These are phyloP conservation scores for Kingdonia uniflora DNA, from an alignment of 164 flowering plant genomes.

Conservation along the genomic window DNA sequence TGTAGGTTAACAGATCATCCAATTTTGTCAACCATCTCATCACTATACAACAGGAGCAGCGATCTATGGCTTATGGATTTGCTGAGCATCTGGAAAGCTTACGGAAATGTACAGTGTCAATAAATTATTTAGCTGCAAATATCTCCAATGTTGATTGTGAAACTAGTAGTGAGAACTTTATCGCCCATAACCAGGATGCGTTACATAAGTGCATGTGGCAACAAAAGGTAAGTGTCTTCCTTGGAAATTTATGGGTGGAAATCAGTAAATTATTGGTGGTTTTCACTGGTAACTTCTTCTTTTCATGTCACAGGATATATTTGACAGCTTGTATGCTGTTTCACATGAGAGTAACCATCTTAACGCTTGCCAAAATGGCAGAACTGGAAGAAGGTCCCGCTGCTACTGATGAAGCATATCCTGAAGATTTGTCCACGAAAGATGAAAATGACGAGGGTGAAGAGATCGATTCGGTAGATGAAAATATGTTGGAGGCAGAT, in stretches of 20 bases:
- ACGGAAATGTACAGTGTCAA: conserved; percentile 20
- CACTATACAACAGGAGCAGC: conserved; percentile 61
- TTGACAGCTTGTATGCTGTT: conserved; percentile 48
- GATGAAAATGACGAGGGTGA: too few species aligned
- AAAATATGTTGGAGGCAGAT: conserved; percentile 23
- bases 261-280: neutral
- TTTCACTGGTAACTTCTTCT: neutral
- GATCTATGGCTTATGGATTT: conserved; percentile 42
- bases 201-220: conserved; percentile 64
- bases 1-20: conserved; percentile 43
- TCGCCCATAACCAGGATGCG: conserved; percentile 31
- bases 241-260: neutral
- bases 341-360: conserved; percentile 47
- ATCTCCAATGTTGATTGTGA: conserved; percentile 12
- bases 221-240: conserved; percentile 53
- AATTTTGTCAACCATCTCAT: conserved; percentile 68
- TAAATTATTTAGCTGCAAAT: conserved; percentile 26
- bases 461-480: conserved; percentile 12
- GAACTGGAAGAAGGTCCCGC: conserved; percentile 19
- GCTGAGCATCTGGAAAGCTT: conserved; percentile 31
- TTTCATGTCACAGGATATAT: conserved; percentile 44
- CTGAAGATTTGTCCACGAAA: too few species aligned
- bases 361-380: conserved; percentile 37
- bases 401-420: conserved; percentile 3
- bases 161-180: conserved; percentile 11